Conservation (phyloP, 108 stramenopile species). For the Cyclotella atomus region DNA sequence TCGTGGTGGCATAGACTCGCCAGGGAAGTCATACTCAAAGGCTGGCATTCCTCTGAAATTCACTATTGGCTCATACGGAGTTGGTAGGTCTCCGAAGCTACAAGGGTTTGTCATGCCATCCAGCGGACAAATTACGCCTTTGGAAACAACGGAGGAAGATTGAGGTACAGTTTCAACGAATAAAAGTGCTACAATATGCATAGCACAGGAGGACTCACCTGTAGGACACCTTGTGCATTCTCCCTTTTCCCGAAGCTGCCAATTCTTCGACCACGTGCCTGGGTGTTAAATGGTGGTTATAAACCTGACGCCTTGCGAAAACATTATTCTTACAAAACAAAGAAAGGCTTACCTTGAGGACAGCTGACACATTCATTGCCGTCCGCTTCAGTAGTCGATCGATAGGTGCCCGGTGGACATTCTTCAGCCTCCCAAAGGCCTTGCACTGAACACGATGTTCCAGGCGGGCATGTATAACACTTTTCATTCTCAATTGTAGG, state of each 20-base stretch:
- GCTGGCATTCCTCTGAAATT: constrained; percentile 66
- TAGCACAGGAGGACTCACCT: no score
- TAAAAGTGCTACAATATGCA: no score
- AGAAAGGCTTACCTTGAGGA: constrained; percentile 63
- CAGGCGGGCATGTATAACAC: constrained; percentile 46
- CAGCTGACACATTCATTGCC: constrained; percentile 74
- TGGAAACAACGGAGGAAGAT: background rate
- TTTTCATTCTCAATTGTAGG: constrained; percentile 72
- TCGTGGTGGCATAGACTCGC: constrained; percentile 54
- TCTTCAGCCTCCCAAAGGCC: constrained; percentile 45
- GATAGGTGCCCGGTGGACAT: constrained; percentile 46
- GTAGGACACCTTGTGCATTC: constrained; percentile 82
- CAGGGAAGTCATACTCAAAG: constrained; percentile 61
- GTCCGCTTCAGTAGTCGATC: constrained; percentile 25
- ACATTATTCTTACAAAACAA: constrained; percentile 16
- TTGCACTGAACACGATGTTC: constrained; percentile 39
- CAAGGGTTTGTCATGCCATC: constrained; percentile 85
- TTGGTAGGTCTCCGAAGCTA: constrained; percentile 68
- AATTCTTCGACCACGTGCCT: constrained; percentile 91
- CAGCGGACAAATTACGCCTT: constrained; percentile 68
- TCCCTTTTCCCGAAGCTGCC: constrained; percentile 79
- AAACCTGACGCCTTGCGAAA: constrained; percentile 38
- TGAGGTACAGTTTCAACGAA: no score
- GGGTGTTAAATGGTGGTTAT: constrained; percentile 25
- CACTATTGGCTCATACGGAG: constrained; percentile 77